A percentile compares a stretch with the other conserved stretches of the same genome.
Conservation (phyloP, 2,329 filamentous ascomycete species). For the Alternaria brassicicola region DNA sequence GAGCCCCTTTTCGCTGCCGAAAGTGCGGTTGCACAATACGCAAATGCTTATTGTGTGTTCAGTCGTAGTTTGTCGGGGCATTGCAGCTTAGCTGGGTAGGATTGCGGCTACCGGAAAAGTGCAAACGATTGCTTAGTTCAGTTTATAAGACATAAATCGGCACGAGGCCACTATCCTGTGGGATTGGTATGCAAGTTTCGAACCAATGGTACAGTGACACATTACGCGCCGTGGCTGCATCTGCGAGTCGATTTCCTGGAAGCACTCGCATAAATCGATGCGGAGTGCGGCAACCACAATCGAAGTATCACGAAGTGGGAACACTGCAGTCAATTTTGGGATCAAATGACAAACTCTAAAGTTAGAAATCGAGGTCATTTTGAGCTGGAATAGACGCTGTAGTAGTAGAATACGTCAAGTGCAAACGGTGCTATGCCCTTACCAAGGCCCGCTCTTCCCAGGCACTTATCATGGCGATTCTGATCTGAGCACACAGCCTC, state of each 20-base stretch:
- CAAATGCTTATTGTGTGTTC: neutral
- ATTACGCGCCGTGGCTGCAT: conserved; percentile 9
- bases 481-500: neutral
- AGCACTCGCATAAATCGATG: neutral
- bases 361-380: too few relatives aligned
- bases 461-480: neutral
- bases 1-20: neutral
- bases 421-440: neutral
- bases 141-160: neutral
- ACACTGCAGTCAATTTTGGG: rapidly evolving
- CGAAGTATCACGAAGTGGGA: neutral
- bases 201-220: conserved; percentile 7
- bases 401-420: neutral
- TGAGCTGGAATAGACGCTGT: too few relatives aligned
- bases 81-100: neutral
- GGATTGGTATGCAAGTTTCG: neutral
- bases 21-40: conserved; percentile 2
- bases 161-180: neutral
- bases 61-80: neutral
- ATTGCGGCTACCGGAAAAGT: neutral
- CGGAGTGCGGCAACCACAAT: neutral
- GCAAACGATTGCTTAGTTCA: neutral
- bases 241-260: neutral
- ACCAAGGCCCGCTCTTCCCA: neutral
- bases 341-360: too few relatives aligned